These are phyloP conservation scores for Trichoderma polysporum DNA, from an alignment of 2,329 filamentous ascomycete species.

Conservation along the genomic window DNA sequence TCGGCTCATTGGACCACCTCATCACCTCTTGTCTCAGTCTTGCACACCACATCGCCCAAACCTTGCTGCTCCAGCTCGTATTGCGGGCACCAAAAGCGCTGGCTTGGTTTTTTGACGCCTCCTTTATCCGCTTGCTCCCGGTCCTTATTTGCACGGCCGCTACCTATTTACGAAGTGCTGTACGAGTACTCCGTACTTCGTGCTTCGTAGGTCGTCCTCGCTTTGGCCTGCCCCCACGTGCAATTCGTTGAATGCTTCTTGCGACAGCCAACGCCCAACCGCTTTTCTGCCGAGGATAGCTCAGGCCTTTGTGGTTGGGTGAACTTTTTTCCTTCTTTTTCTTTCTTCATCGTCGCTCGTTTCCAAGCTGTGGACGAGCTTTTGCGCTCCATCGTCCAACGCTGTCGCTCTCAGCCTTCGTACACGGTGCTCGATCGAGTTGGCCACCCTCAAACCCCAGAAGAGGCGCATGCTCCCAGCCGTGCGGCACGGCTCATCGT, in stretches of 20 bases:
- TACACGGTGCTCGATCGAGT: neutral
- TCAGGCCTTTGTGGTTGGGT: neutral
- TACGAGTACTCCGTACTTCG: neutral
- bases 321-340: neutral
- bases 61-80: constrained; percentile 22
- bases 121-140: constrained; percentile 17
- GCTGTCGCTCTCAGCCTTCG: neutral
- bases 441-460: neutral
- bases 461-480: constrained; percentile 13
- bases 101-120: constrained; percentile 3
- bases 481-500: constrained; percentile 4
- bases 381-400: neutral
- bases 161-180: neutral
- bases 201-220: neutral
- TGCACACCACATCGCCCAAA: constrained; percentile 14
- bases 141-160: neutral
- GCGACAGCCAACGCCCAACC: constrained; percentile 11
- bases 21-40: constrained; percentile 17
- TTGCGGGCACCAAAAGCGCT: constrained; percentile 13
- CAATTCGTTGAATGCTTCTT: constrained; percentile 1
- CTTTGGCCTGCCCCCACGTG: constrained; percentile 4
- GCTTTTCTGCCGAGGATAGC: constrained; percentile 2
- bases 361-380: neutral
- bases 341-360: constrained; percentile 14
- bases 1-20: constrained; percentile 21